phyloP scores from a whole-genome alignment of 2,329 filamentous ascomycete species.

The Fusarium compactum region DNA sequence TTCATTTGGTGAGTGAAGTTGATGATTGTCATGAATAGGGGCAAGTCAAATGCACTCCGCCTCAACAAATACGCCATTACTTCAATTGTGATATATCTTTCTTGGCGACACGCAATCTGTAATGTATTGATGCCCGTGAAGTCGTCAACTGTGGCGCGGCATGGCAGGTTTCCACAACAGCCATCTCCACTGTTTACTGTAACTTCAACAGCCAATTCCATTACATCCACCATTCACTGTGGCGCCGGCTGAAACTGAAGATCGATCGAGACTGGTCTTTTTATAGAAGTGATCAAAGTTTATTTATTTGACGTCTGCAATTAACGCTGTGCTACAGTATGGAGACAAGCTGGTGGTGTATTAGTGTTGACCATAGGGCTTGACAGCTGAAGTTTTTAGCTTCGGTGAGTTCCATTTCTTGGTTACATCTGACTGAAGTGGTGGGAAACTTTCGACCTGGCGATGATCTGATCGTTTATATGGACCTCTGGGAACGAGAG shows the following conservation, averaged over 20 bases:
- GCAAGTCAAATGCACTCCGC: neutral
- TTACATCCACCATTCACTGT: neutral
- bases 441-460: neutral
- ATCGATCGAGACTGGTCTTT: neutral
- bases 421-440: neutral
- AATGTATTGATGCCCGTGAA: too few species aligned
- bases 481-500: neutral
- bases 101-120: neutral
- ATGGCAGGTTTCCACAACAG: neutral
- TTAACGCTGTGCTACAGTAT: neutral
- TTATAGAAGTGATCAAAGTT: neutral
- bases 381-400: neutral
- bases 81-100: neutral
- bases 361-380: neutral
- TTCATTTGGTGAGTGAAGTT: neutral
- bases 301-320: neutral
- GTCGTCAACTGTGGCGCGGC: neutral
- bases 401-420: neutral
- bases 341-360: neutral
- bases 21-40: neutral
- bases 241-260: neutral
- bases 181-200: neutral
- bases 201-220: neutral
- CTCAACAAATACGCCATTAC: neutral
- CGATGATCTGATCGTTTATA: neutral